A percentile compares a stretch with the other conserved stretches of the same genome.
Conservation (phyloP, 108 stramenopile species). For the Skeletonema potamos region DNA sequence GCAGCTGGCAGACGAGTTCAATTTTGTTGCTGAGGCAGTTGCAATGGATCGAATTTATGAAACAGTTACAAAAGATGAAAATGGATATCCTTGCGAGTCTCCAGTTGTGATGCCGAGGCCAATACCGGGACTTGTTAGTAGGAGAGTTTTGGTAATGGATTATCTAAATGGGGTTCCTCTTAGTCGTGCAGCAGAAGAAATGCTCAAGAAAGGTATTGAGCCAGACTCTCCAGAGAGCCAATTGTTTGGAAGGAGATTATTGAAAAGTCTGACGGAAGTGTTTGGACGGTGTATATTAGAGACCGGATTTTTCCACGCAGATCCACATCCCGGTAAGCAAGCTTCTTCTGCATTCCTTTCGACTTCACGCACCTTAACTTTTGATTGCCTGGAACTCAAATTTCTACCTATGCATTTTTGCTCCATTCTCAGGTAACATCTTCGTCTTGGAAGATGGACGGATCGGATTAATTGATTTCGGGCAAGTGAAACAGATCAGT, state of each 20-base stretch:
- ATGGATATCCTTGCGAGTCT: constrained; percentile 56
- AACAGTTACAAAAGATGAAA: constrained; percentile 51
- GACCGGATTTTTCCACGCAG: constrained; percentile 94
- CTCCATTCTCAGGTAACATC: constrained; percentile 84
- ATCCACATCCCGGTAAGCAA: constrained; percentile 87
- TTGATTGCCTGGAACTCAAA: too few species aligned
- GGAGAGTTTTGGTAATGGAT: constrained; percentile 92
- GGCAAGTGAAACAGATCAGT: constrained; percentile 89
- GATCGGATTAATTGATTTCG: constrained; percentile 95
- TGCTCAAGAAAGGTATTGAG: constrained; percentile 81
- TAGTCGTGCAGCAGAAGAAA: constrained; percentile 85
- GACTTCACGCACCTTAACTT: too few species aligned
- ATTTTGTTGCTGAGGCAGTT: constrained; percentile 94
- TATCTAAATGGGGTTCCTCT: constrained; percentile 90
- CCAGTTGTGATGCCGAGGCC: constrained; percentile 91
- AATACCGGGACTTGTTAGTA: constrained; percentile 81
- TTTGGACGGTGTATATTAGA: constrained; percentile 93
- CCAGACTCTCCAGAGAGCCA: constrained; percentile 89
- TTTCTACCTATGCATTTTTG: too few species aligned
- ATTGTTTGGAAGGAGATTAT: constrained; percentile 82
- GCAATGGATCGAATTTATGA: constrained; percentile 92
- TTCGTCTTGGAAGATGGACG: constrained; percentile 90
- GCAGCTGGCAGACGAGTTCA: constrained; percentile 90
- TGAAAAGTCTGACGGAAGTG: constrained; percentile 81
- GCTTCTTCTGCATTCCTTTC: too few species aligned